These are phyloP conservation scores for Geotrichum klebahnii DNA, from an alignment of 1,139 yeast genomes.

Conservation along the genomic window DNA sequence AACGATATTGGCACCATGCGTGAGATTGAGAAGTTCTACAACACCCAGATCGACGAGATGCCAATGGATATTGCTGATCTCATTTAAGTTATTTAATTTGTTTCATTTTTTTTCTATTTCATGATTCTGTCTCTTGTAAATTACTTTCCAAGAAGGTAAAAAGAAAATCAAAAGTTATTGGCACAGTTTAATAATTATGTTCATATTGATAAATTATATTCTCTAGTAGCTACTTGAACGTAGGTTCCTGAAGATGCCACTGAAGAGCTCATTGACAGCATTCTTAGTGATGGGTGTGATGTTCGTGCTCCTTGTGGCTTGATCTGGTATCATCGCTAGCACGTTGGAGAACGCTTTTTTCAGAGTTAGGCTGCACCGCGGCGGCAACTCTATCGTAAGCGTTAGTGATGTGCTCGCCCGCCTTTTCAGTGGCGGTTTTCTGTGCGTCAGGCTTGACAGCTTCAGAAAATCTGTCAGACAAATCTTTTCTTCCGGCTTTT, in stretches of 20 bases:
- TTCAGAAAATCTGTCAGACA: constrained; percentile 65
- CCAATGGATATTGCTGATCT: constrained; percentile 66
- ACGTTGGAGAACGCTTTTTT: constrained; percentile 67
- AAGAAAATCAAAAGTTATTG: constrained; percentile 11
- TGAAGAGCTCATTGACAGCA: not conserved
- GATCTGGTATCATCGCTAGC: constrained; percentile 49
- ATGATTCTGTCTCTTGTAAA: constrained; percentile 6
- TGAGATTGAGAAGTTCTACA: constrained; percentile 73
- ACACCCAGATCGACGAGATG: constrained; percentile 78
- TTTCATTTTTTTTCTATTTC: constrained; percentile 10
- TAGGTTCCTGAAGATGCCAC: not conserved
- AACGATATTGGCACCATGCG: constrained; percentile 58
- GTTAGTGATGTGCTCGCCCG: constrained; percentile 68
- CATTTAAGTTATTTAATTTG: constrained; percentile 27
- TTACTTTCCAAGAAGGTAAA: not conserved
- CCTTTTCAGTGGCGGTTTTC: constrained; percentile 60
- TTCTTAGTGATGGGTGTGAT: not conserved
- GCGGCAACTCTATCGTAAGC: constrained; percentile 60
- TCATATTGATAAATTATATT: not conserved
- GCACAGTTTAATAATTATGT: constrained; percentile 5
- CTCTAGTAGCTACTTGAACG: not conserved
- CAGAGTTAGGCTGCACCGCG: constrained; percentile 54
- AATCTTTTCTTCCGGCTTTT: constrained; percentile 63
- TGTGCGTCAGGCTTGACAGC: constrained; percentile 66
- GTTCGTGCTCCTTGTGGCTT: not conserved